phyloP scores from a whole-genome alignment of 306 rosid genomes.

The Dicorynia guianensis region DNA sequence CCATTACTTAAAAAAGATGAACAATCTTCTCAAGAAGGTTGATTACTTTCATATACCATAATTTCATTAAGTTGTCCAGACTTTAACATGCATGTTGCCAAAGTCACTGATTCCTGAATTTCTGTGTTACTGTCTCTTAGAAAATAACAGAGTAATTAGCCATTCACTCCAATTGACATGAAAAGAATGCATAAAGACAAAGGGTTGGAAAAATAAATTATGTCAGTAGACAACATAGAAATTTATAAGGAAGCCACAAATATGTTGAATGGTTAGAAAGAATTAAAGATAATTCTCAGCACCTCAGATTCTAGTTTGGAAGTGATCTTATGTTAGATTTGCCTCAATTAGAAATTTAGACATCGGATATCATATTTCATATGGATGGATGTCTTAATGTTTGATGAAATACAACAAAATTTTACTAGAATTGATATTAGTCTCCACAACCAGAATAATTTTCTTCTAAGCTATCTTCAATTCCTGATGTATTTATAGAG shows the following conservation, averaged over 20 bases:
- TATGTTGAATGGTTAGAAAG: not conserved
- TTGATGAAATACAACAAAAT: not conserved
- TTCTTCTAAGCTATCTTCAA: not conserved
- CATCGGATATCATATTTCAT: constrained; percentile 14
- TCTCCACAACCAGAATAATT: not conserved
- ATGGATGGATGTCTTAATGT: not conserved
- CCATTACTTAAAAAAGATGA: no score
- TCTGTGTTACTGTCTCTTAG: not conserved
- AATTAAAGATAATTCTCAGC: not conserved
- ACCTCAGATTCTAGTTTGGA: not conserved
- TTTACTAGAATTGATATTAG: constrained; percentile 5
- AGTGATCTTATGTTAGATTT: constrained; percentile 25
- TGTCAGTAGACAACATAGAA: not conserved
- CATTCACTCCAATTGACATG: constrained; percentile 22
- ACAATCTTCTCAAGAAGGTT: not conserved
- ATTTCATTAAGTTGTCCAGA: not conserved
- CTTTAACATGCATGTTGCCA: not conserved
- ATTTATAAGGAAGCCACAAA: constrained; percentile 7
- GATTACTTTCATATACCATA: not conserved
- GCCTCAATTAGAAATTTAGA: not conserved
- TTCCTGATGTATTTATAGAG: not conserved
- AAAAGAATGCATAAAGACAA: not conserved
- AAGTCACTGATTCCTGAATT: constrained; percentile 6
- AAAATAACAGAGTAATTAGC: not conserved
- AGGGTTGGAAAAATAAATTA: not conserved